phyloP scores from a whole-genome alignment of 2,329 filamentous ascomycete species.

The Calonectria crousiana region DNA sequence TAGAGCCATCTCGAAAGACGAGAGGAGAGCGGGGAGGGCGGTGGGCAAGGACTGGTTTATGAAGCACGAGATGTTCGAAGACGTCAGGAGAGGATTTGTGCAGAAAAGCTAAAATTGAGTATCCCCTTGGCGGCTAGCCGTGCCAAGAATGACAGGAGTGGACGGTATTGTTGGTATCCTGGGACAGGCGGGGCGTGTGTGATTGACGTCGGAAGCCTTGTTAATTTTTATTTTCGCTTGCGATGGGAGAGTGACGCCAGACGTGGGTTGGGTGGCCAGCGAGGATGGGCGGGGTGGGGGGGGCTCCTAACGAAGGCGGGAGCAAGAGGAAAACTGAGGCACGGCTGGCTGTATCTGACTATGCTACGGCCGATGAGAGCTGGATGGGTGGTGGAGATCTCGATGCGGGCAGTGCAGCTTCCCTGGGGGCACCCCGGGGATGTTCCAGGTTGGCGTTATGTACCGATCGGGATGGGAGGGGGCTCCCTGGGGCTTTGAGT shows the following conservation, averaged over 20 bases:
- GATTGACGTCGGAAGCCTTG: background rate
- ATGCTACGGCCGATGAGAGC: background rate
- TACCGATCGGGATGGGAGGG: constrained; percentile 3
- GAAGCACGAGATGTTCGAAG: background rate
- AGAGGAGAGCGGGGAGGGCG: background rate
- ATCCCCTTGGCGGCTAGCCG: background rate
- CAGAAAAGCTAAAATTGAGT: constrained; percentile 11
- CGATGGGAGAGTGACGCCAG: background rate
- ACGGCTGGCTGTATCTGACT: background rate
- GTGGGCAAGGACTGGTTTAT: background rate
- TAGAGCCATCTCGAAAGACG: constrained; percentile 3
- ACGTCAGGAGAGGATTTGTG: constrained; percentile 3
- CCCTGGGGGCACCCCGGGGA: background rate
- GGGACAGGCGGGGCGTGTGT: constrained; percentile 2
- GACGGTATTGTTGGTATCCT: background rate
- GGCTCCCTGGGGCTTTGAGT: background rate
- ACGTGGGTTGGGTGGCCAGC: background rate
- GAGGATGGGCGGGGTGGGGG: background rate
- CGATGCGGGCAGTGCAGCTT: constrained; percentile 11
- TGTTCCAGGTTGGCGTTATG: constrained; percentile 12
- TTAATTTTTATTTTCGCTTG: background rate
- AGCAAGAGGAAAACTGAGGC: background rate
- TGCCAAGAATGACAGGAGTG: constrained; percentile 24
- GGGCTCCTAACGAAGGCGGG: background rate
- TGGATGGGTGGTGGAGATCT: background rate